Evolutionary conservation across 345 rosid species (phyloP), one percentile per base, ranked within the genome.

Genomic region (Populus alba): DNA sequence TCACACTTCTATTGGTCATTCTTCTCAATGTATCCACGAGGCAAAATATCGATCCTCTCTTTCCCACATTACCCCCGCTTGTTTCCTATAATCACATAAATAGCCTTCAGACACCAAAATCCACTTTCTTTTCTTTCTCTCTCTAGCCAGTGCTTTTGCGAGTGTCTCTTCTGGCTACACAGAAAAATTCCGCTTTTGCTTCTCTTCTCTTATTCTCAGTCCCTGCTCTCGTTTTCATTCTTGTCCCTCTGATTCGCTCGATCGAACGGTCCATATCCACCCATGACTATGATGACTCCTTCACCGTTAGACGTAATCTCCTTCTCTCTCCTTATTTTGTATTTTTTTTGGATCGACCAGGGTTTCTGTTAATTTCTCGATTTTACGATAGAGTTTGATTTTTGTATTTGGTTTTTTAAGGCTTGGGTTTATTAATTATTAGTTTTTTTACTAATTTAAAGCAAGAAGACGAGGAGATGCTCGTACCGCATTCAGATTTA

Each of bases 381-480:
- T 39, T 33, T 33, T 33, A 33, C 17, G 31, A 70, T 31, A n/a
- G 41, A 55, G 39, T 12, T 9, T 16, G 68, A 66, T 68, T 66
- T 66, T 22, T 74, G 6, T 35, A 20, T 77, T 77, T n/a, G 45
- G 41, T 76, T 76, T 57, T 10, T 66, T 25, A 25, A 12, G 51
- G 20, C 20, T 22, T 38, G 18, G 41, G 25, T 41, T 71, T 37
- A 72, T 71, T 41, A 53, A 72, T 81, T 74, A 65, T 15, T 45
- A 45, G 35, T 73, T 77, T 49, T 80, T 69, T 55, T 31, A 33
- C 67, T 75, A 57, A 39, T 80, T 81, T 77, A 91, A 92, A 89
- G 84, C 97, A 90, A 85, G 97, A 92, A 77, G 98, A 93, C 38
- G 97, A 90, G 83, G 98, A 91, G 90, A 94, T 96, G 97, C 95